These are phyloP conservation scores for Asparagopsis taxiformis DNA, from an alignment of 31 red algal species.

Conservation along the genomic window DNA sequence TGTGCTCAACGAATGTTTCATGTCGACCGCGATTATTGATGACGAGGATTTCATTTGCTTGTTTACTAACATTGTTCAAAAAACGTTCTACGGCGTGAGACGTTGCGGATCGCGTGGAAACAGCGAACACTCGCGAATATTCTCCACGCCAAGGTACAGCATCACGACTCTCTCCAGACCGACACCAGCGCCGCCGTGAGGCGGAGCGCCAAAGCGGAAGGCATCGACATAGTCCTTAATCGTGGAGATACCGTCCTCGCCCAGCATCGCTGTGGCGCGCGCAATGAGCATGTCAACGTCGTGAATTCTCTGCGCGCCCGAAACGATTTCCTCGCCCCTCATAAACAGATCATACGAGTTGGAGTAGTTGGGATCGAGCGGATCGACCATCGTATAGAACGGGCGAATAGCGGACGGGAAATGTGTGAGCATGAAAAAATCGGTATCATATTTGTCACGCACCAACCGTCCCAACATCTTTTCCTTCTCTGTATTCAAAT, in stretches of 20 bases:
- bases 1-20: too few relatives aligned
- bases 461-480: slow-evolving; percentile 78
- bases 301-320: slow-evolving; percentile 97
- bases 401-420: slow-evolving; percentile 89
- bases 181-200: slow-evolving; percentile 95
- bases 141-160: slow-evolving; percentile 92
- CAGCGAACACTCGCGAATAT: slow-evolving; percentile 91
- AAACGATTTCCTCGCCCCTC: slow-evolving; percentile 98
- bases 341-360: slow-evolving; percentile 99
- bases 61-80: too few relatives aligned
- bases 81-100: slow-evolving; percentile 67
- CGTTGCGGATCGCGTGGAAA: slow-evolving; percentile 95
- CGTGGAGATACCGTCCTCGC: slow-evolving; percentile 60
- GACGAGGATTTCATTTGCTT: too few relatives aligned
- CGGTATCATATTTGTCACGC: slow-evolving; percentile 79
- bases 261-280: slow-evolving; percentile 63
- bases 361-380: slow-evolving; percentile 76
- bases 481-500: slow-evolving; percentile 89
- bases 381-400: slow-evolving; percentile 97
- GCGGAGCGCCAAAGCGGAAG: slow-evolving; percentile 84
- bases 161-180: slow-evolving; percentile 97
- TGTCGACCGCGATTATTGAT: too few relatives aligned
- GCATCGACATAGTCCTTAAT: slow-evolving; percentile 90
- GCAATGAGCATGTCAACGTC: slow-evolving; percentile 74
- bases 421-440: slow-evolving; percentile 93